Evolutionary conservation across 768 basidiomycete genomes (phyloP), one percentile per base, ranked within the genome.

Genomic region (Trametes coccinea): DNA sequence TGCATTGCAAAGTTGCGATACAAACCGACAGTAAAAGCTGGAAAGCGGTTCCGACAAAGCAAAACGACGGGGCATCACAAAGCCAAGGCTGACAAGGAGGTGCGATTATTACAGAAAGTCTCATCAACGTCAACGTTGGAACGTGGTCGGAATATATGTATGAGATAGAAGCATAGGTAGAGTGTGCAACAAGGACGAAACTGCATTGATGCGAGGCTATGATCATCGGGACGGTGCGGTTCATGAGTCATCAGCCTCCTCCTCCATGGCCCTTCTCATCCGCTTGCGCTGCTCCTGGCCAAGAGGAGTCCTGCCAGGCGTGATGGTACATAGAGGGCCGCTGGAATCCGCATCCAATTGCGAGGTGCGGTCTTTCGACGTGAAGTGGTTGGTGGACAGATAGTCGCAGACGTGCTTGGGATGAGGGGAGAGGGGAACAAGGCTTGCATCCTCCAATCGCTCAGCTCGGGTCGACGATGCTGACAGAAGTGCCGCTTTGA

Each of bases 261-360:
- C 59, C 50, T 64, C 62, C 50, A 59, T 22, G 13, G 64, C 64
- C 43, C 46, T 52, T 34, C 64, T 52, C 61, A 62, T 59, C 43
- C 41, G 47, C 53, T 44, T 65, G 34, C 53, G 46, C 16, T 53
- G 59, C 40, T 66, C 62, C 17, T 50, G 58, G 16, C 59, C 56
- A 1, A 66, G 14, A 2, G 65, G 62, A 2, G 56, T 61, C 6
- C 59, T 50, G 10, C 57, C 56, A 17, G 64, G 64, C 3, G 64
- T 61, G 40, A 43, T 27, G 0, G 22, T 22, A 8, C 49, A 41
- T 7, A 61, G 48, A 2, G 53, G 48, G 16, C 27, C 22, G 4
- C 37, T 49, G 11, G 60, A 53, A 17, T 47, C 60, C 2, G 37
- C 22, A 10, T 30, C 16, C 5, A 53, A 14, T 6, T 17, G 57